Conservation (phyloP, 2,329 filamentous ascomycete genomes). For the Leptosphaerulina australis region DNA sequence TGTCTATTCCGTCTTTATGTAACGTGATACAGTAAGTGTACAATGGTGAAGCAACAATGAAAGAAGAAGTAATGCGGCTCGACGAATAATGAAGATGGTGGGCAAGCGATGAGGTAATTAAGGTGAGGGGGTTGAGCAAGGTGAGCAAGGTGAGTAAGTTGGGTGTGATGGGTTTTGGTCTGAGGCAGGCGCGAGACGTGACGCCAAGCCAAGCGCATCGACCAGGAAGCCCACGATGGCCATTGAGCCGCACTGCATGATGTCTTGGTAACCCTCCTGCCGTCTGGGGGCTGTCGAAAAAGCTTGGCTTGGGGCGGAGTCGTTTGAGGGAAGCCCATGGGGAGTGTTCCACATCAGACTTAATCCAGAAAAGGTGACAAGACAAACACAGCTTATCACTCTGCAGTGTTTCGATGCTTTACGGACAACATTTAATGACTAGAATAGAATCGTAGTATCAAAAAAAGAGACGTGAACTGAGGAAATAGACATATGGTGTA, state of each 20-base stretch:
- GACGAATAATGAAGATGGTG: too few species aligned
- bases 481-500: too few species aligned
- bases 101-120: not conserved
- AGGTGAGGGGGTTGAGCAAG: not conserved
- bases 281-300: not conserved
- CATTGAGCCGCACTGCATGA: not conserved
- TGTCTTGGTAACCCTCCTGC: not conserved
- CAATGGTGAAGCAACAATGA: not conserved
- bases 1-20: not conserved
- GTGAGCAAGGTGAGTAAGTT: not conserved
- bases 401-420: not conserved
- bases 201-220: constrained; percentile 3
- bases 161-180: not conserved
- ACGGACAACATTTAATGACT: too few species aligned
- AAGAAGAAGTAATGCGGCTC: not conserved
- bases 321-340: not conserved
- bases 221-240: not conserved
- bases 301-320: not conserved
- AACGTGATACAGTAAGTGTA: not conserved
- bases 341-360: not conserved
- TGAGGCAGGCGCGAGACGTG: constrained; percentile 6
- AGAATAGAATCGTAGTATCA: too few species aligned
- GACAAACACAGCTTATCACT: constrained; percentile 2
- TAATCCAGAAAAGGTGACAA: not conserved
- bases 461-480: too few species aligned